phyloP scores from a whole-genome alignment of 1,139 yeast species.

The Petasospora fabianii region DNA sequence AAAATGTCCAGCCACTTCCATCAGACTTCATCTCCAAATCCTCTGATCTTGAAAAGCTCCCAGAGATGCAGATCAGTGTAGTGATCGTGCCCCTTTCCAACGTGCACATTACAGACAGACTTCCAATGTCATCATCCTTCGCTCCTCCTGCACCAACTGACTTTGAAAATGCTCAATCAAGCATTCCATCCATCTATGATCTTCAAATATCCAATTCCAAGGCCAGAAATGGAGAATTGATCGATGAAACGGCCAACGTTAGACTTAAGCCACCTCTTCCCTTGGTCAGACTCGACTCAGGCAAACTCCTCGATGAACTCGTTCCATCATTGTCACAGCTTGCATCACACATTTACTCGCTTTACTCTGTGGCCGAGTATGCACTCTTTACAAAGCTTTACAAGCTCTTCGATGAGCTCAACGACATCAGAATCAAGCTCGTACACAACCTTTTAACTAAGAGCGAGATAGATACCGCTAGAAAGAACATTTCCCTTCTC shows the following conservation, averaged over 20 bases:
- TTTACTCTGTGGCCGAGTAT: conserved; percentile 69
- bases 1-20: conserved; percentile 59
- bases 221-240: conserved; percentile 23
- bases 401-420: conserved; percentile 53
- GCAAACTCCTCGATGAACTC: conserved; percentile 51
- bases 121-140: conserved; percentile 28
- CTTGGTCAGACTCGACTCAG: conserved; percentile 39
- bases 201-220: conserved; percentile 36
- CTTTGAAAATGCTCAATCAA: conserved; percentile 21
- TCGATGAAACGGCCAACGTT: conserved; percentile 26
- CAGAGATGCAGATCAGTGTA: conserved; percentile 47
- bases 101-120: conserved; percentile 33
- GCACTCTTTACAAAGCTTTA: conserved; percentile 53
- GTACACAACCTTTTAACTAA: conserved; percentile 54
- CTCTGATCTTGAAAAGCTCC: conserved; percentile 58
- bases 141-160: conserved; percentile 30
- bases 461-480: conserved; percentile 52
- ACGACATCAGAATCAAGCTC: conserved; percentile 60
- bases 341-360: conserved; percentile 61
- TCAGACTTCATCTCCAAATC: conserved; percentile 62
- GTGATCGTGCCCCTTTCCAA: conserved; percentile 61
- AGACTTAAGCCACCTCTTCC: conserved; percentile 53
- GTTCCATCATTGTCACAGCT: conserved; percentile 53
- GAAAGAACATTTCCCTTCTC: conserved; percentile 56
- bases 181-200: conserved; percentile 45